These are phyloP conservation scores for Psidium guajava DNA, from an alignment of 345 rosid species.

Conservation along the genomic window DNA sequence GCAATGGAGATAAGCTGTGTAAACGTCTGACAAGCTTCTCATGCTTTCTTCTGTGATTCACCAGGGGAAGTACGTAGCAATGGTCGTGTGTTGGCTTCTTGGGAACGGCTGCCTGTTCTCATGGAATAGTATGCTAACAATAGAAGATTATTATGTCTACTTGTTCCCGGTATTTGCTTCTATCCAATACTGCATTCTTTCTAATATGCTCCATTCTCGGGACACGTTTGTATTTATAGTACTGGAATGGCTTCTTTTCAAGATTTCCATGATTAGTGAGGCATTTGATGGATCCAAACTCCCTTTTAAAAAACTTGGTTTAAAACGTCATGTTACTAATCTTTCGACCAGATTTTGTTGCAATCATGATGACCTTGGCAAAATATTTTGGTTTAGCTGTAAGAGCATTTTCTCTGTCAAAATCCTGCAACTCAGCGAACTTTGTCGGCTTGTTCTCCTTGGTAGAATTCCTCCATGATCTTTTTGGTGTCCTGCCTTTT, in stretches of 20 bases:
- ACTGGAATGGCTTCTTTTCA: neutral
- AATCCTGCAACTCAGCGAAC: neutral
- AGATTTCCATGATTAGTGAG: neutral
- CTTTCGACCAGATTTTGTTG: neutral
- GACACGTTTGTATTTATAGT: neutral
- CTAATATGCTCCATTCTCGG: neutral
- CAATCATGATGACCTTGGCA: neutral
- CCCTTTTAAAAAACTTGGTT: neutral
- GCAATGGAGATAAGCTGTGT: neutral
- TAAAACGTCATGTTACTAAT: neutral
- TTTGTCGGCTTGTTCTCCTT: neutral
- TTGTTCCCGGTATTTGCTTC: slow-evolving; percentile 49
- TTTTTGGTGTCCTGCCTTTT: neutral
- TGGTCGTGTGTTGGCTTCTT: slow-evolving; percentile 62
- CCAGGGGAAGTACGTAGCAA: slow-evolving; percentile 64
- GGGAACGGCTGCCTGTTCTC: slow-evolving; percentile 76
- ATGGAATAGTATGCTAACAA: slow-evolving; percentile 82
- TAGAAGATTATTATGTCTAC: slow-evolving; percentile 49
- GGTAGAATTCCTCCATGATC: neutral
- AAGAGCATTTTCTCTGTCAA: neutral
- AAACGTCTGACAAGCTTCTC: neutral
- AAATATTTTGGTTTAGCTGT: neutral
- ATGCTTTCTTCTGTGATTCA: neutral
- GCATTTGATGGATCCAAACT: neutral
- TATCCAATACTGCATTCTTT: neutral